Evolutionary conservation across 352 stramenopile species (phyloP), one percentile per base, ranked within the genome.

Genomic region (Globisporangium uncinulatum): DNA sequence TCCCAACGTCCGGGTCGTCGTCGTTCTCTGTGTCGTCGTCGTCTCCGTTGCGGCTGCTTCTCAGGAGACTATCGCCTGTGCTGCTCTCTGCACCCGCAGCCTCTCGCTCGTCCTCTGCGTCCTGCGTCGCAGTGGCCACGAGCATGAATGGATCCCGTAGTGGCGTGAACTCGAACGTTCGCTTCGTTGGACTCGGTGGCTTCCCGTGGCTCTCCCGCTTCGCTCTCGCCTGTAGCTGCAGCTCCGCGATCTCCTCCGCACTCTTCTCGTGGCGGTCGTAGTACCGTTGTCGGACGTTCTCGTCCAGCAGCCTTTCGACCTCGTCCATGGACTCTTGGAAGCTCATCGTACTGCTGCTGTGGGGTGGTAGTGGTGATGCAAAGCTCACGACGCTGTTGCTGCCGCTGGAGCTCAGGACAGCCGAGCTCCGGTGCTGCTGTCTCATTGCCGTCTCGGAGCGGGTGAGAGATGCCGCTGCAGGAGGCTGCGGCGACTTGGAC

Each of bases 241-340:
- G 47, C 13, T 51, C 69, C 9, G 47, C 71, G 43, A 65, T 60
- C 42, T 46, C 39, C 36, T 65, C 49, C 46, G 20, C 31, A 10
- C 50, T 62, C 41, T 59, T 76, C 15, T 21, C 44, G 7, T 66
- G 53, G 3, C 34, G 66, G 51, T 24, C 42, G 54, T 54, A 69
- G 48, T 17, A 54, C 7, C 51, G 41, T 29, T 60, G 24, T 2
- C 62, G 54, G 29, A 74, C 64, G 49, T 83, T 73, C 9, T 77
- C 61, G 5, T 70, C 56, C 45, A 86, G 49, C 47, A 86, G 56
- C 47, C 74, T 74, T 36, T 86, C 73, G 15, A 86, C 73, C 51
- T 84, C 65, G 11, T 74, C 60, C 60, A 79, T 66, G 0, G 67
- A 79, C 29, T 83, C 71, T 6, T 74, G 56, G 13, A 65, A 69